Percentiles rank a stretch among this genome's conserved stretches.
phyloP scores from a whole-genome alignment of 306 rosid genomes.

The Citrullus amarus region DNA sequence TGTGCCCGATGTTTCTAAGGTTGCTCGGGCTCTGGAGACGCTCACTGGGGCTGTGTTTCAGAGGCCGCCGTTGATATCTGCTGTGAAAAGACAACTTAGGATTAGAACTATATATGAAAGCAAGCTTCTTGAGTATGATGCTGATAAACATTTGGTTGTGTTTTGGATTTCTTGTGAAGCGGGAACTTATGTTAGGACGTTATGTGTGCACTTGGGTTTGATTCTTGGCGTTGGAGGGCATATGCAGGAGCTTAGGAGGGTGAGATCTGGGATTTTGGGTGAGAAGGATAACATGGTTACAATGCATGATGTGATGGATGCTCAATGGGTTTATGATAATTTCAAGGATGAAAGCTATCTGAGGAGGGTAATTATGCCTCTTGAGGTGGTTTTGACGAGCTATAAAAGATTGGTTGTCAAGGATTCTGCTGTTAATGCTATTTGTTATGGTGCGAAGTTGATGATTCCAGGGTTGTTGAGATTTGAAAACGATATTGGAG shows the following conservation, averaged over 20 bases:
- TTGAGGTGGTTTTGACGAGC: constrained; percentile 55
- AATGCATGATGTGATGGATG: constrained; percentile 91
- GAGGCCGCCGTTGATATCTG: constrained; percentile 69
- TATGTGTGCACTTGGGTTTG: constrained; percentile 79
- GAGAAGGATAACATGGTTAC: constrained; percentile 84
- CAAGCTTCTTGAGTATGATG: constrained; percentile 72
- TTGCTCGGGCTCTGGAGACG: constrained; percentile 62
- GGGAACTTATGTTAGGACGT: constrained; percentile 74
- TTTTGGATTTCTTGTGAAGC: constrained; percentile 72
- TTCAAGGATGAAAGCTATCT: constrained; percentile 54
- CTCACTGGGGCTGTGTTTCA: constrained; percentile 84
- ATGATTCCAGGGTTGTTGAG: constrained; percentile 80
- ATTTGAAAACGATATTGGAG: constrained; percentile 72
- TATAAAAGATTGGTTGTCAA: constrained; percentile 77
- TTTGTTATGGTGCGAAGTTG: constrained; percentile 79
- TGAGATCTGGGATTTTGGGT: constrained; percentile 68
- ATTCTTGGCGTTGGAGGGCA: constrained; percentile 78
- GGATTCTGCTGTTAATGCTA: constrained; percentile 81
- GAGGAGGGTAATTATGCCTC: constrained; percentile 77
- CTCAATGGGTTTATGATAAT: constrained; percentile 65
- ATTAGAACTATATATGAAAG: constrained; percentile 81
- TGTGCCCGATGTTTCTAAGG: constrained; percentile 57
- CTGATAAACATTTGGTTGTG: constrained; percentile 58
- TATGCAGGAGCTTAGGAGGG: constrained; percentile 89
- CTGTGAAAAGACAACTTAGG: constrained; percentile 80